Evolutionary conservation across 2,329 filamentous ascomycete species (phyloP), one percentile per base, ranked within the genome.

Genomic region (Ceratocystis ficicola): DNA sequence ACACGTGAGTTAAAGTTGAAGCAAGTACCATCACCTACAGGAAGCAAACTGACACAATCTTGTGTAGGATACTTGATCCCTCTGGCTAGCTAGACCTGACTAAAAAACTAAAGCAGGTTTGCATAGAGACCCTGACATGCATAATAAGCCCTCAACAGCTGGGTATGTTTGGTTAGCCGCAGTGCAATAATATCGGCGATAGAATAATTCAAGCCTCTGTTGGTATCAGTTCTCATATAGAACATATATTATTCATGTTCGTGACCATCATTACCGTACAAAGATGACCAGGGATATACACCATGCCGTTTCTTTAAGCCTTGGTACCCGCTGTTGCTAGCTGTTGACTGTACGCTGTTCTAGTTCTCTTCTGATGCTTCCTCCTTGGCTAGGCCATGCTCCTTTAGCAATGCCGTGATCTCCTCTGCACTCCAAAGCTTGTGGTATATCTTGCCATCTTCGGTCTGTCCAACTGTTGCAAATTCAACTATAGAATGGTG

Each of bases 341-440:
- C 30, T 30, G 22, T 15, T 6, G 12, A n/a, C 8, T 59, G 22
- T 36, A 57, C 20, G 20, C 7, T 48, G 15, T 60, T 63, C 70
- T 79, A 85, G 74, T 83, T 84, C 70, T 86, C 86, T 73, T 90
- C 86, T 15, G 83, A 76, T 69, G 85, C 85, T 74, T 93, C 89
- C 70, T 86, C 84, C 82, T 96, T 97, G 68, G 90, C 93, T 75
- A 99, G 78, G 71, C 93, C 93, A 73, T 99, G 92, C 81, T 97
- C 90, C 82, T 92, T 95, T 73, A 99, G 80, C 76, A 99, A 80
- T 63, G 88, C 86, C 74, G 90, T 93, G 73, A 99, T 99, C 81
- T 97, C 94, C 70, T 99, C 93, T 57, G 92, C 93, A 72, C 86
- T 89, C 94, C 94, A 99, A 69, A 99, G 83, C 75, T 95, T 89